Evolutionary conservation across 441 rosid species (phyloP).

Genomic region (Populus hybrid): DNA sequence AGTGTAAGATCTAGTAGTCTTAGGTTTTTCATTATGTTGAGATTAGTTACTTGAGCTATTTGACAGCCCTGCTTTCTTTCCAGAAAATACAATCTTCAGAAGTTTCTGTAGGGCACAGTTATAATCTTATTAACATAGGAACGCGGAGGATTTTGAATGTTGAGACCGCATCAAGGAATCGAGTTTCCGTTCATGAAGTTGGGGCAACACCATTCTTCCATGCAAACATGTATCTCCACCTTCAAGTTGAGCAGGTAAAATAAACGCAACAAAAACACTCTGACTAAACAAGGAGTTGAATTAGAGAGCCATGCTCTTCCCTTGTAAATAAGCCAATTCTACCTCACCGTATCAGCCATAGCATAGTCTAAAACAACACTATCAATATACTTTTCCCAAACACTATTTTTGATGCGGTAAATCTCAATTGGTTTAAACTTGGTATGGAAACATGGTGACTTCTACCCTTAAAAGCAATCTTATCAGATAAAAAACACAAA

Average conservation of each 20-base stretch:
- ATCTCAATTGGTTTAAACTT: not conserved
- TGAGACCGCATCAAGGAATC: slow-evolving; percentile 50
- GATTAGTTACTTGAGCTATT: not conserved
- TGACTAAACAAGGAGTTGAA: not conserved
- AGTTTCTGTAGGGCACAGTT: slow-evolving; percentile 52
- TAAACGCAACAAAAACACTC: not conserved
- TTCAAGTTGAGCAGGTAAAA: slow-evolving; percentile 40
- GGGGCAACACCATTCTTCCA: slow-evolving; percentile 42
- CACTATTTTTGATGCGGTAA: not conserved
- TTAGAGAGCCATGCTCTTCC: not conserved
- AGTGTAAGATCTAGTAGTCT: slow-evolving; percentile 24
- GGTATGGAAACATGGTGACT: slow-evolving; percentile 3
- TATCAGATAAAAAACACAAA: not conserved
- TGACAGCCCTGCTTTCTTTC: slow-evolving; percentile 13
- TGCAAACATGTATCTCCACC: slow-evolving; percentile 55
- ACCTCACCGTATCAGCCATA: not conserved
- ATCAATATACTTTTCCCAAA: not conserved
- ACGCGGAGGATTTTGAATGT: slow-evolving; percentile 39
- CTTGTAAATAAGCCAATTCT: not conserved
- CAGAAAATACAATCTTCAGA: slow-evolving; percentile 46
- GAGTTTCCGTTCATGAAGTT: slow-evolving; percentile 44
- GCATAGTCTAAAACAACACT: not conserved
- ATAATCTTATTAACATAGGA: slow-evolving; percentile 42
- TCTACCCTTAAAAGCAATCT: not conserved
- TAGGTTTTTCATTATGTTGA: not conserved